phyloP scores from a whole-genome alignment of 202 grass and related monocot species.

The Zizania palustris region DNA sequence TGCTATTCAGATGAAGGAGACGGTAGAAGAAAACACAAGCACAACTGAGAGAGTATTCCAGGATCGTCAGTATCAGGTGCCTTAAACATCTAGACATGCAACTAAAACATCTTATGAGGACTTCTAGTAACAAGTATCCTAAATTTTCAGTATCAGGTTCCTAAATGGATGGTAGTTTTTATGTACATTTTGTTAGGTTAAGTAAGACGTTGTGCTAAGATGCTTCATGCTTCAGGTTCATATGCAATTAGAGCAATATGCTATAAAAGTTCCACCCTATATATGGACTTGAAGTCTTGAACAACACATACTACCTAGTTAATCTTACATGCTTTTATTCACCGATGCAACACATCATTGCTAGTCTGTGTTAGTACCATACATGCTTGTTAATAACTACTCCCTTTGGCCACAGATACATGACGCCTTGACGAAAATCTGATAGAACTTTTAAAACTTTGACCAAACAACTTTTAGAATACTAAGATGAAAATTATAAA shows the following conservation, averaged over 20 bases:
- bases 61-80: slow-evolving; percentile 97
- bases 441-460: too few species aligned
- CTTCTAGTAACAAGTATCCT: background rate
- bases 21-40: slow-evolving; percentile 98
- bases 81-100: slow-evolving; percentile 24
- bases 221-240: slow-evolving; percentile 37
- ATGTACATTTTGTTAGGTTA: background rate
- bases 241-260: slow-evolving; percentile 15
- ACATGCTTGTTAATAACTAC: background rate
- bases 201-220: slow-evolving; percentile 30
- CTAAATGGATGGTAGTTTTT: background rate
- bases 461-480: too few species aligned
- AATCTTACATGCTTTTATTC: background rate
- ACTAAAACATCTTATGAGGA: background rate
- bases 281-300: background rate
- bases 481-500: too few species aligned
- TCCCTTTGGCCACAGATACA: too few species aligned
- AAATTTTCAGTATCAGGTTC: background rate
- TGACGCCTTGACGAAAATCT: too few species aligned
- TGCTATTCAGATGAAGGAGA: slow-evolving; percentile 99
- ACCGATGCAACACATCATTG: background rate
- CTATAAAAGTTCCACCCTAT: background rate
- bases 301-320: background rate
- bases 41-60: slow-evolving; percentile 98
- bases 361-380: too few species aligned